Conservation (phyloP, 176 grass and related monocot genomes). For the Musa acuminata region DNA sequence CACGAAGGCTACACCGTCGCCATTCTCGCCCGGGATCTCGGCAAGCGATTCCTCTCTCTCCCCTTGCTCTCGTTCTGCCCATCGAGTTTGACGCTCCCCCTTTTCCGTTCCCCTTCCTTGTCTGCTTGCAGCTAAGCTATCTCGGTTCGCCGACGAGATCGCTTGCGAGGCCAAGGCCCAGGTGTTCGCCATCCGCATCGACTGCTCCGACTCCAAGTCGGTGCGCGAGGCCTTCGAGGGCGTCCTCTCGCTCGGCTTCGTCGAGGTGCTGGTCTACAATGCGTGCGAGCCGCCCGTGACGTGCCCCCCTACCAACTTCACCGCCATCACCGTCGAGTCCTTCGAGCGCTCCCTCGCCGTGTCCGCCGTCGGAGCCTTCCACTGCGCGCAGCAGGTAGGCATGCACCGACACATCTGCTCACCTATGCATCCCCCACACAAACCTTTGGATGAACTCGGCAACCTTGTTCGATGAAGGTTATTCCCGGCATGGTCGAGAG, state of each 20-base stretch:
- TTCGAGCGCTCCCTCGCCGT: slow-evolving; percentile 58
- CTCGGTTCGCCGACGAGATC: slow-evolving; percentile 71
- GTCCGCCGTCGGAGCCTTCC: slow-evolving; percentile 65
- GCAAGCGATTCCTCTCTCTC: neutral
- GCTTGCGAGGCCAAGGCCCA: slow-evolving; percentile 71
- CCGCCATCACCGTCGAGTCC: slow-evolving; percentile 38
- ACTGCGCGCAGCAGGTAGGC: slow-evolving; percentile 67
- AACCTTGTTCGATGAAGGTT: slow-evolving; percentile 29
- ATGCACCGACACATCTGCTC: neutral
- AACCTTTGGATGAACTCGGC: neutral
- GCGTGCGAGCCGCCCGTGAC: slow-evolving; percentile 31
- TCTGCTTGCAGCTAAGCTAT: slow-evolving; percentile 51
- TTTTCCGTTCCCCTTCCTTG: neutral
- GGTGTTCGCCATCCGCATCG: slow-evolving; percentile 82
- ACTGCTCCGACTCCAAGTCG: slow-evolving; percentile 71
- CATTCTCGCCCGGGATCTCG: slow-evolving; percentile 82
- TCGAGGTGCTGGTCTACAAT: slow-evolving; percentile 92
- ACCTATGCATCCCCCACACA: neutral
- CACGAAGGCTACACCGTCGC: slow-evolving; percentile 83
- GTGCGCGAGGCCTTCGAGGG: slow-evolving; percentile 93
- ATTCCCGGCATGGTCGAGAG: slow-evolving; percentile 83
- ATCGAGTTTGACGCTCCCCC: neutral
- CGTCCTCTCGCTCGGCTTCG: slow-evolving; percentile 70
- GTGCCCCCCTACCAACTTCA: slow-evolving; percentile 37
- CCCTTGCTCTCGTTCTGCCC: neutral